Percentiles rank a stretch among this genome's conserved stretches.
These are phyloP conservation scores for Stagonosporopsis vannaccii DNA, from an alignment of 2,329 filamentous ascomycete genomes.

Conservation along the genomic window DNA sequence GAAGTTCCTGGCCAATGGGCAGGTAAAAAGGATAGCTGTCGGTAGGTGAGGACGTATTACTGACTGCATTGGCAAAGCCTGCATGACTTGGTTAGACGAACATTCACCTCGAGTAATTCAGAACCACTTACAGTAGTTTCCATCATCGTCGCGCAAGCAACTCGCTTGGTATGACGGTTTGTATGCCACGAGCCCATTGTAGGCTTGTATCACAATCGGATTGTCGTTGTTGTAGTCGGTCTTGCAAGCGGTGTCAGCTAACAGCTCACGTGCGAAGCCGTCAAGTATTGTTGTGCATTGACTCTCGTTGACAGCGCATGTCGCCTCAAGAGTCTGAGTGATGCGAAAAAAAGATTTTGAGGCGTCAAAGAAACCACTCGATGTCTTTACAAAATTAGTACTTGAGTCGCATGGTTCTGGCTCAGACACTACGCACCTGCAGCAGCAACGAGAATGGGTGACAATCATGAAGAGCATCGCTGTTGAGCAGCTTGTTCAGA, in stretches of 20 bases:
- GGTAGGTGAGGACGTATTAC: constrained; percentile 72
- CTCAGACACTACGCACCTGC: constrained; percentile 61
- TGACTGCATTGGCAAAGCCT: constrained; percentile 81
- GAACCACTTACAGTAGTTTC: constrained; percentile 68
- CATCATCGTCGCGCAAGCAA: constrained; percentile 74
- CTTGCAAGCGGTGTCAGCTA: constrained; percentile 69
- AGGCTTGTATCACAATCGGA: constrained; percentile 74
- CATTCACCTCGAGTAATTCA: not conserved
- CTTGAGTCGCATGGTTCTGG: not conserved
- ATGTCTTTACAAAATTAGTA: constrained; percentile 66
- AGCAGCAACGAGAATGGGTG: constrained; percentile 86
- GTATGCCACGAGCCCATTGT: constrained; percentile 79
- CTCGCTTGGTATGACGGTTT: constrained; percentile 78
- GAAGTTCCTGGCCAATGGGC: constrained; percentile 76
- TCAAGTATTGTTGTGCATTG: constrained; percentile 72
- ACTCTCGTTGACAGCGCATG: constrained; percentile 73
- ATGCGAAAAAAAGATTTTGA: constrained; percentile 74
- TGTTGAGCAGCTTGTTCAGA: constrained; percentile 70
- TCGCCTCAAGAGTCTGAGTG: constrained; percentile 78
- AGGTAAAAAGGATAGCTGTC: constrained; percentile 87
- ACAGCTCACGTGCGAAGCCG: constrained; percentile 70
- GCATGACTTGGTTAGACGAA: constrained; percentile 13
- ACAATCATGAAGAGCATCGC: constrained; percentile 74
- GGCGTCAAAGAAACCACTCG: constrained; percentile 82
- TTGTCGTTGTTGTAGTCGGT: constrained; percentile 73